phyloP scores from a whole-genome alignment of 495 filamentous ascomycete genomes.

The Cercophora sp. region DNA sequence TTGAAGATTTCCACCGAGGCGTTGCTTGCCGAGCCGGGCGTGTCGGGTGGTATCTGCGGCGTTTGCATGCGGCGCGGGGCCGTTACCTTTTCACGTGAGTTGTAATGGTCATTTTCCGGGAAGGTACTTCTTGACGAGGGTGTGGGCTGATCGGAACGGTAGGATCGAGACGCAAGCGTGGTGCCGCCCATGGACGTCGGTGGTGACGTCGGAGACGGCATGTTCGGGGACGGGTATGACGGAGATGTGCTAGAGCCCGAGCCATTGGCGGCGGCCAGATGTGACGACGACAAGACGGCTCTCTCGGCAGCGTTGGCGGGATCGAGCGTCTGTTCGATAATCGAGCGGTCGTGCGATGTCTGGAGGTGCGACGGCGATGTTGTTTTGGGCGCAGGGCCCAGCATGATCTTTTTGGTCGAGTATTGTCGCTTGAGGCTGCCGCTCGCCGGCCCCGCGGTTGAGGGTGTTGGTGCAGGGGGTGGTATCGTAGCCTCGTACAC shows the following conservation, averaged over 20 bases:
- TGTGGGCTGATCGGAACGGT: conserved; percentile 43
- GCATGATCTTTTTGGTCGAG: conserved; percentile 86
- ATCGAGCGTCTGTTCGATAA: conserved; percentile 54
- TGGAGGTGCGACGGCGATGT: conserved; percentile 71
- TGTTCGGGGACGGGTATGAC: conserved; percentile 63
- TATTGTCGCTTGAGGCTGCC: conserved; percentile 70
- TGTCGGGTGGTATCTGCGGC: conserved; percentile 37
- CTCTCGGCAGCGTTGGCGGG: conserved; percentile 50
- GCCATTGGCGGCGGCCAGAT: conserved; percentile 71
- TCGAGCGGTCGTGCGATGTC: conserved; percentile 49
- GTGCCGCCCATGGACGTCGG: conserved; percentile 38
- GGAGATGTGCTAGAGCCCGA: conserved; percentile 50
- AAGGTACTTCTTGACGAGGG: conserved; percentile 46
- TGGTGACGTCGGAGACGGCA: conserved; percentile 83
- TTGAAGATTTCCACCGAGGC: conserved; percentile 91
- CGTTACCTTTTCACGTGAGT: conserved; percentile 36
- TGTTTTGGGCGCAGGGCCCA: conserved; percentile 74
- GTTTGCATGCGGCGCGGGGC: conserved; percentile 48
- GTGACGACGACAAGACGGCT: conserved; percentile 69
- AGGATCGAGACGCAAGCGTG: conserved; percentile 56
- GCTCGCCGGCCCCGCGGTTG: conserved; percentile 41
- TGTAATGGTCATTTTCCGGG: conserved; percentile 47
- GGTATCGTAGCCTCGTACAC: conserved; percentile 47
- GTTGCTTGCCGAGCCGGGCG: conserved; percentile 43
- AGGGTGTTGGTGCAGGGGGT: conserved; percentile 49